Base-by-base conservation (phyloP, 1,284 basidiomycete species). In the Puccinia coronata region DNA sequence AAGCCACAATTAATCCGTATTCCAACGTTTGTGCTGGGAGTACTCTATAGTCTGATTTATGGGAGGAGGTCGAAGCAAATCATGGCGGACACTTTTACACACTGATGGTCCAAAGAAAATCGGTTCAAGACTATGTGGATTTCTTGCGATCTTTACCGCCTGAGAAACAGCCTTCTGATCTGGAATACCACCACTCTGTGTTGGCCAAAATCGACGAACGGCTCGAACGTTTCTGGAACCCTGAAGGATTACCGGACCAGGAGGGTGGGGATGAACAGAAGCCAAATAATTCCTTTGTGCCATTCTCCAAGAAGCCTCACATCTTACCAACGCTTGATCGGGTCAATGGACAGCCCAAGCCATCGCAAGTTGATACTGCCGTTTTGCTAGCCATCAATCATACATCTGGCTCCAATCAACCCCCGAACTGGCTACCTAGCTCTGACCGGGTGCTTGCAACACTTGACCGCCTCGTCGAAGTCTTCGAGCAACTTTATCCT, bases 51-150 rank as follows among this genome's bases (percentile, higher is more conserved):
- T 83, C 78, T 81, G 83, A 83, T 77, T 78, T 83, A 25, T 83
- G 83, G 83, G 83, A 83, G 51, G 83, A 83, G 61, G 83, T 83
- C 41, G 53, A 74, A 49, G 83, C 82, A 39, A 77, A 70, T 31
- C 36, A 71, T 11, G 77, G 82, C 18, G 83, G 83, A 41, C 83
- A 83, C 65, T 83, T 83, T 72, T 82, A 83, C 70, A 82, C 79
- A 18, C 69, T 83, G 4, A 80, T 82, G 80, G 80, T 82, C 47
- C 83, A 83, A 72, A 67, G 80, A 55, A 65, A 80, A 57, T 81
- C 83, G 14, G 41, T 83, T 12, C 70, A 80, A 49, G 79, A 82
- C 39, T 81, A 81, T 65, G 23, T 82, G 14, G 51, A 71, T 25
- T 71, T 80, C 34, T 28, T 41, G 8, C 39, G 47, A 43, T 59